Evolutionary conservation across 1,139 yeast species (phyloP), one percentile per base, ranked within the genome.

Genomic region (Sugiyamaella paludigena): DNA sequence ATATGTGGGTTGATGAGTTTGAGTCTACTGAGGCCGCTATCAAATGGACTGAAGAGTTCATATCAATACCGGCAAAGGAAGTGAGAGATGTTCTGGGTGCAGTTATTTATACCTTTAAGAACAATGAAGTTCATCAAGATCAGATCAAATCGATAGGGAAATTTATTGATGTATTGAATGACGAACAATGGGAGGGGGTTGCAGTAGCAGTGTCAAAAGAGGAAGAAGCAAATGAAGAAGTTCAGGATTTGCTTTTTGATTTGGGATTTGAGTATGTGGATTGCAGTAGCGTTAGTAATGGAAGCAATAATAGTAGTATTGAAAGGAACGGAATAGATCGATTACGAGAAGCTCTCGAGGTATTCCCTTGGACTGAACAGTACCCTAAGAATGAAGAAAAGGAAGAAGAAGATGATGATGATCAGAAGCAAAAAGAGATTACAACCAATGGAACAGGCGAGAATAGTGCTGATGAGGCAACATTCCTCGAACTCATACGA

Each of bases 1-100:
- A 69, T 1, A 44, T 75, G 1, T 76, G 77, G 72, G 55, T 73
- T 3, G 80, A 76, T 58, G 78, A 74, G 53, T 66, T 65, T 50
- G 29, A 36, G 15, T 46, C 43, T 9, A 48, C 39, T 7, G 47
- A 43, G n/a, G 26, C 47, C 34, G 48, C 58, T 8, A 49, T 32
- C 2, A 54, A 52, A 0, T 75, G 79, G 79, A 58, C 64, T 4
- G 48, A 50, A 2, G 72, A 69, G 19, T 71, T 75, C 47, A 19
- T 54, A 4, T 53, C 68, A 1, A 61, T 54, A 0, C 74, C 68
- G 33, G 73, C 75, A 31, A 49, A 45, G 24, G 76, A 72, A 43
- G 67, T 75, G 7, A 58, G 79, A 6, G 73, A 72, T 15, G 71
- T 61, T 4, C 50, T 75, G 1, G 71, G 68, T 8, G 72, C 74